phyloP scores from a whole-genome alignment of 352 stramenopile genomes.

The Phytophthora pini region DNA sequence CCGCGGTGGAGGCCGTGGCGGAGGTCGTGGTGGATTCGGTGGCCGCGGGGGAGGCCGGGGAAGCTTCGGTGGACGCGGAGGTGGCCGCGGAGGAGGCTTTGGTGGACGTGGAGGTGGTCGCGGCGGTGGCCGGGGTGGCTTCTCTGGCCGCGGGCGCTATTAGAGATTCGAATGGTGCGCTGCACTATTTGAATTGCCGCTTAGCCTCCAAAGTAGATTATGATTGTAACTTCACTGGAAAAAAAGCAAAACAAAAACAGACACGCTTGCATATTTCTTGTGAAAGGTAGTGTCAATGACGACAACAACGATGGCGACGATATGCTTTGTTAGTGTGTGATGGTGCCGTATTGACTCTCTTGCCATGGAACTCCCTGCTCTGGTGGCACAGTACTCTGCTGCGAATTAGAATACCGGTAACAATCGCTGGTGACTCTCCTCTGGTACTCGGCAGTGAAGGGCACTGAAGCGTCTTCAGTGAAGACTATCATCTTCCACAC shows the following conservation, averaged over 20 bases:
- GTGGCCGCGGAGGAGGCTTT: constrained; percentile 44
- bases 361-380: background rate
- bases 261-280: constrained; percentile 12
- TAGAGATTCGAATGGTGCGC: constrained; percentile 20
- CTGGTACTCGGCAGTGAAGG: too few species aligned
- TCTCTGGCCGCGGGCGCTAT: constrained; percentile 37
- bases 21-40: constrained; percentile 47
- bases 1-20: constrained; percentile 35
- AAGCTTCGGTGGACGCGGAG: constrained; percentile 51
- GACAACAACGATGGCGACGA: too few species aligned
- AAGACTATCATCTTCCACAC: background rate
- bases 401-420: too few species aligned
- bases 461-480: too few species aligned
- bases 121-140: constrained; percentile 24
- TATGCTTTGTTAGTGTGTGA: too few species aligned
- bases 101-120: constrained; percentile 50
- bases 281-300: background rate
- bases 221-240: constrained; percentile 45
- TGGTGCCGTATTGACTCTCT: too few species aligned
- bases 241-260: constrained; percentile 30
- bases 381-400: too few species aligned
- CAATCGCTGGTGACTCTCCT: too few species aligned
- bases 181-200: background rate
- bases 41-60: constrained; percentile 48
- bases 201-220: constrained; percentile 58